Percentiles rank a stretch among this genome's conserved stretches.
Conservation (phyloP, 371 early-diverging fungal species). For the Capillidium heterosporum region DNA sequence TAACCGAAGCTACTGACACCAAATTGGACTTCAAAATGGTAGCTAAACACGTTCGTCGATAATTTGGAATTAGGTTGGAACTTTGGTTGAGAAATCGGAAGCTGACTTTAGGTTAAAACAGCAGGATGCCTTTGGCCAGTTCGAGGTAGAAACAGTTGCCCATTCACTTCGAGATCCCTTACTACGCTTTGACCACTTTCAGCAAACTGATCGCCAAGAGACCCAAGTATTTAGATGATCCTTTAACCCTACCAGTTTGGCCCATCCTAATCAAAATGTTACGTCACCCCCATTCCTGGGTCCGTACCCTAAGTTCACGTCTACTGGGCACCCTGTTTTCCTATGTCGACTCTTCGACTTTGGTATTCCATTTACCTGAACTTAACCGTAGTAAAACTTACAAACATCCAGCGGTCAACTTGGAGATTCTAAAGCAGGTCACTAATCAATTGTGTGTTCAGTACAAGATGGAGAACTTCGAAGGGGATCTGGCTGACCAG, state of each 20-base stretch:
- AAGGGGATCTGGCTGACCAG: conserved; percentile 69
- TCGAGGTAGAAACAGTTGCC: conserved; percentile 24
- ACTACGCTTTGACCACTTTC: conserved; percentile 60
- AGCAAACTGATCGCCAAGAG: conserved; percentile 36
- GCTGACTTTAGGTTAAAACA: conserved; percentile 13
- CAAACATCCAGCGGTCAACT: conserved; percentile 21
- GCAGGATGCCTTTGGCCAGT: conserved; percentile 6
- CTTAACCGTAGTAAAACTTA: conserved; percentile 4
- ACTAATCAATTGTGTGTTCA: conserved; percentile 46
- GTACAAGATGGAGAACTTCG: conserved; percentile 42
- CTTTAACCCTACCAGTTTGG: conserved; percentile 29
- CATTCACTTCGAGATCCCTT: conserved; percentile 63
- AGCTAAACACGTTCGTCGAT: conserved; percentile 21
- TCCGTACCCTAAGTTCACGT: conserved; percentile 47
- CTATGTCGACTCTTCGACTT: not conserved
- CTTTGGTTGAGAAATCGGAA: too few relatives aligned
- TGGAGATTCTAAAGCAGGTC: conserved; percentile 25
- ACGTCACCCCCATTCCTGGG: conserved; percentile 78
- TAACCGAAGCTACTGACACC: conserved; percentile 51
- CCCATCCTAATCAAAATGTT: conserved; percentile 30
- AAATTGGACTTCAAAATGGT: conserved; percentile 23
- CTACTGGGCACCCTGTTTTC: conserved; percentile 57
- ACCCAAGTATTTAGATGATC: conserved; percentile 25
- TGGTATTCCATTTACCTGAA: not conserved
- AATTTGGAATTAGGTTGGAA: conserved; percentile 25